Evolutionary conservation across 2,329 filamentous ascomycete species (phyloP).

Genomic region (Sphaerulina musiva): DNA sequence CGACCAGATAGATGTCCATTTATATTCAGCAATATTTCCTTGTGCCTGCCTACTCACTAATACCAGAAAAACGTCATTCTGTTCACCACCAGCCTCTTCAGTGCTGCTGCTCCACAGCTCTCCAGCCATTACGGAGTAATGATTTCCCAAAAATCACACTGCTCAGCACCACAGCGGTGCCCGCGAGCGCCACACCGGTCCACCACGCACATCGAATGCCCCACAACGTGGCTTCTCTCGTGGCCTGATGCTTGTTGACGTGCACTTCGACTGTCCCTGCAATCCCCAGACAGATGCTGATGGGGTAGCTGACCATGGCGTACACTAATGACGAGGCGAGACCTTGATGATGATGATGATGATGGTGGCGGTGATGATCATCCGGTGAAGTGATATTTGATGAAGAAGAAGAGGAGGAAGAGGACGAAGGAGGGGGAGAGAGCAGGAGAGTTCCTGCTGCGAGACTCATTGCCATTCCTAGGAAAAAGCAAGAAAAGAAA

Average conservation of each 20-base stretch:
- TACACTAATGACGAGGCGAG: constrained; percentile 52
- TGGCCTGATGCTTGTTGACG: constrained; percentile 35
- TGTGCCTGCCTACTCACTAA: too few relatives aligned
- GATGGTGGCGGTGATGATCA: neutral
- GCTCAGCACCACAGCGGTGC: constrained; percentile 23
- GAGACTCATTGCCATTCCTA: constrained; percentile 60
- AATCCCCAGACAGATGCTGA: constrained; percentile 58
- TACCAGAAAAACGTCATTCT: too few relatives aligned
- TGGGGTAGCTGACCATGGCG: constrained; percentile 62
- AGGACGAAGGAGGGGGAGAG: constrained; percentile 26
- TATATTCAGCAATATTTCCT: neutral
- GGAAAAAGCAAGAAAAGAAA: neutral
- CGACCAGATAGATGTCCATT: too few relatives aligned
- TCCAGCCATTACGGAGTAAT: constrained; percentile 7
- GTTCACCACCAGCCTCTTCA: too few relatives aligned
- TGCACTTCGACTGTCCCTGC: constrained; percentile 55
- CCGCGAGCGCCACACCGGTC: constrained; percentile 32
- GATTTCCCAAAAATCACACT: constrained; percentile 21
- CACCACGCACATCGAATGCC: constrained; percentile 39
- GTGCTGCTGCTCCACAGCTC: neutral
- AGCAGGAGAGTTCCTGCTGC: constrained; percentile 57
- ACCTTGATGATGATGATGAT: constrained; percentile 37
- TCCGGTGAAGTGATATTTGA: constrained; percentile 41
- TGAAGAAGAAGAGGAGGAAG: too few relatives aligned
- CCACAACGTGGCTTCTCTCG: constrained; percentile 27